Conservation (phyloP, 2,329 filamentous ascomycete genomes). For the Grosmannia serpens region DNA sequence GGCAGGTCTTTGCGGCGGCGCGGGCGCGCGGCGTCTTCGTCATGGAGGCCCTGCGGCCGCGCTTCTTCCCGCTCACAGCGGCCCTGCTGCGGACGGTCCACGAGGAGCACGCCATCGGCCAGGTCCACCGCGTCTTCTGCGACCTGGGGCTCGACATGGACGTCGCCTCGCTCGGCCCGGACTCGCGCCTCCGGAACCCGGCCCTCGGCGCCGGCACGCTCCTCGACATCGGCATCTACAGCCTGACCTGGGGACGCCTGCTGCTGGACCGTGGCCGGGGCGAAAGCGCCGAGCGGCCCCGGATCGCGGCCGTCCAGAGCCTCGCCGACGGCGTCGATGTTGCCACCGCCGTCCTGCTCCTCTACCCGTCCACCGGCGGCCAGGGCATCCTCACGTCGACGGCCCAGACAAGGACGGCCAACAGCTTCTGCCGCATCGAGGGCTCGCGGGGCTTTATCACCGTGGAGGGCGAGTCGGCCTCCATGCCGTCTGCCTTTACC, state of each 20-base stretch:
- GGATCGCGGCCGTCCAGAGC: conserved; percentile 24
- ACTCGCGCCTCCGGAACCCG: conserved; percentile 24
- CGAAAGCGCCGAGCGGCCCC: conserved; percentile 18
- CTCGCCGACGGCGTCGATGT: conserved; percentile 23
- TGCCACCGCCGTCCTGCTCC: conserved; percentile 25
- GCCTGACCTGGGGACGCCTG: conserved; percentile 27
- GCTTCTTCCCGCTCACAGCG: conserved; percentile 27
- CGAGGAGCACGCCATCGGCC: conserved; percentile 26
- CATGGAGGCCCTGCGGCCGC: conserved; percentile 35
- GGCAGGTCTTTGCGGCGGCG: conserved; percentile 27
- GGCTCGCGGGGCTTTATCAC: conserved; percentile 25
- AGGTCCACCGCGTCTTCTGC: conserved; percentile 24
- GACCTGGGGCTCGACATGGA: conserved; percentile 28
- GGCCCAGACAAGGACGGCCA: conserved; percentile 15
- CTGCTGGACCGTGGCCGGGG: conserved; percentile 20
- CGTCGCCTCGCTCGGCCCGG: conserved; percentile 18
- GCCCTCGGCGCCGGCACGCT: conserved; percentile 29
- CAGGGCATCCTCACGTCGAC: conserved; percentile 31
- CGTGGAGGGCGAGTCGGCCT: conserved; percentile 22
- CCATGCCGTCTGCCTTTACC: conserved; percentile 23
- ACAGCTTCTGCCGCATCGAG: conserved; percentile 26
- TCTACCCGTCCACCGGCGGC: conserved; percentile 22
- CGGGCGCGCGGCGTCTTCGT: conserved; percentile 28
- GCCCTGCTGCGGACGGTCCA: conserved; percentile 24
- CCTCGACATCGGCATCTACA: conserved; percentile 31